Percentiles rank a stretch among this genome's conserved stretches.
Evolutionary conservation across 1,284 basidiomycete genomes (phyloP).

Genomic region (Heterobasidion occidentale): DNA sequence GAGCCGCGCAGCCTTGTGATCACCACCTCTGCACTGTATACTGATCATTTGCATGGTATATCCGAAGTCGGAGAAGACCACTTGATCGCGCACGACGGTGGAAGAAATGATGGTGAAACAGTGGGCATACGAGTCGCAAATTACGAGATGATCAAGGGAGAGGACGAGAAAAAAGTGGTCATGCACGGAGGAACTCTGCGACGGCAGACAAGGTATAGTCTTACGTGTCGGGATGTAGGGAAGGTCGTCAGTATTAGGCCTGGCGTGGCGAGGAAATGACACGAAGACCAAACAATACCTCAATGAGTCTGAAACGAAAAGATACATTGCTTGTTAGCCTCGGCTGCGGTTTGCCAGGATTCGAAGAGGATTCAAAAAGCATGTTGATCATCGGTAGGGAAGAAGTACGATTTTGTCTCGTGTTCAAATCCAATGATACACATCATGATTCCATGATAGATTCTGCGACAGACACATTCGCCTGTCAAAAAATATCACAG

Average conservation of each 20-base stretch:
- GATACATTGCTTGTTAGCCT: too few relatives aligned
- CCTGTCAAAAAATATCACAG: not conserved
- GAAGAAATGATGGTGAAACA: not conserved
- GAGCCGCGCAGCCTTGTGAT: slow-evolving; percentile 80
- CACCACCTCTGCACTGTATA: slow-evolving; percentile 64
- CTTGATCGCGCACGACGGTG: slow-evolving; percentile 18
- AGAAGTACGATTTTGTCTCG: too few relatives aligned
- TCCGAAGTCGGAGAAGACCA: slow-evolving; percentile 42
- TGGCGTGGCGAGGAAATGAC: slow-evolving; percentile 10
- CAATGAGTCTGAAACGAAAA: too few relatives aligned
- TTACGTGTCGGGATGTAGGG: slow-evolving; percentile 83
- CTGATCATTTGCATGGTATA: slow-evolving; percentile 71
- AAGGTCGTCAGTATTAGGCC: slow-evolving; percentile 34
- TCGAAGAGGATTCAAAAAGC: too few relatives aligned
- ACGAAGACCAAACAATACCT: slow-evolving; percentile 2
- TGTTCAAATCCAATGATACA: too few relatives aligned
- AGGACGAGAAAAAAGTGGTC: slow-evolving; percentile 30
- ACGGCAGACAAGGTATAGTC: slow-evolving; percentile 64
- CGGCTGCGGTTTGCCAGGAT: too few relatives aligned
- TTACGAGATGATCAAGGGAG: slow-evolving; percentile 36
- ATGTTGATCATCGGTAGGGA: too few relatives aligned
- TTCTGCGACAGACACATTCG: not conserved
- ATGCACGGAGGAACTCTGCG: slow-evolving; percentile 39
- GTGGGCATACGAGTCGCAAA: slow-evolving; percentile 38
- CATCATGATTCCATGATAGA: too few relatives aligned